Evolutionary conservation across 2,329 filamentous ascomycete species (phyloP).

Genomic region (Chalara sp.): DNA sequence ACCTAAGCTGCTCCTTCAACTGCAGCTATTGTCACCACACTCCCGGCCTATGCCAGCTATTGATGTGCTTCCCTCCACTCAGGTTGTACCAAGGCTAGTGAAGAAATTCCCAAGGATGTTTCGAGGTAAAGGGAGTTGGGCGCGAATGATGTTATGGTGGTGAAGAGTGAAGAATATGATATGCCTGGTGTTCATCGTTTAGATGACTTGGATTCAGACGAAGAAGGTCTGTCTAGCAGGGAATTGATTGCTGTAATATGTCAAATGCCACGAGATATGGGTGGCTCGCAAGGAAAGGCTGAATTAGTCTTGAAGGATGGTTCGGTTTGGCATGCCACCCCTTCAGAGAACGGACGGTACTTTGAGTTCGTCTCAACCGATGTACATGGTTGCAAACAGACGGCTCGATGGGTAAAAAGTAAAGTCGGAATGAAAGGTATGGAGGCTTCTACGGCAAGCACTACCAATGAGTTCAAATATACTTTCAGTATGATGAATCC

Average conservation of each 20-base stretch:
- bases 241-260: slow-evolving; percentile 66
- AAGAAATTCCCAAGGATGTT: slow-evolving; percentile 59
- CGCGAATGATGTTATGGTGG: slow-evolving; percentile 62
- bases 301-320: slow-evolving; percentile 64
- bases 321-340: slow-evolving; percentile 48
- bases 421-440: slow-evolving; percentile 27
- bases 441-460: slow-evolving; percentile 17
- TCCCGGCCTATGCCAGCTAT: slow-evolving; percentile 60
- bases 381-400: slow-evolving; percentile 51
- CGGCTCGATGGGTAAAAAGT: slow-evolving; percentile 66
- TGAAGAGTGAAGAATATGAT: slow-evolving; percentile 63
- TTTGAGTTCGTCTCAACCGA: slow-evolving; percentile 48
- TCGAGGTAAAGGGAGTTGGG: slow-evolving; percentile 55
- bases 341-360: slow-evolving; percentile 50
- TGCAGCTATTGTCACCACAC: slow-evolving; percentile 58
- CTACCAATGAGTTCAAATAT: slow-evolving; percentile 47
- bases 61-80: slow-evolving; percentile 66
- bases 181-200: slow-evolving; percentile 43
- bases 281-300: slow-evolving; percentile 29
- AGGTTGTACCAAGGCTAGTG: slow-evolving; percentile 51
- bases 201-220: slow-evolving; percentile 43
- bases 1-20: slow-evolving; percentile 62
- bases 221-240: slow-evolving; percentile 40
- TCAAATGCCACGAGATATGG: slow-evolving; percentile 47
- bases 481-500: slow-evolving; percentile 74